These are phyloP conservation scores for Calonectria ilicicola DNA, from an alignment of 2,329 filamentous ascomycete genomes.

Conservation along the genomic window DNA sequence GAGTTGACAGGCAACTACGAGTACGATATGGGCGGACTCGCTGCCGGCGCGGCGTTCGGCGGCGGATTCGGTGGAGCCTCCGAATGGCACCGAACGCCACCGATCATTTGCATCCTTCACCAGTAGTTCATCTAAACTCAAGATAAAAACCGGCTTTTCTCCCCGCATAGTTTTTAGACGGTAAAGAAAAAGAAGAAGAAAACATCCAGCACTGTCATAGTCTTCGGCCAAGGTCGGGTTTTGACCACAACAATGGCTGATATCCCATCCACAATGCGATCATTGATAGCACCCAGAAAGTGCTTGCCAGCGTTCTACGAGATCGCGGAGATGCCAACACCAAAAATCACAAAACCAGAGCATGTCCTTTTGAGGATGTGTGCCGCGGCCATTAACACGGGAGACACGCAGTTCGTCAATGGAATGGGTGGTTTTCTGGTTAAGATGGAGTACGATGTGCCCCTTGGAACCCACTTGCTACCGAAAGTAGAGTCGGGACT, in stretches of 20 bases:
- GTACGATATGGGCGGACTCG: background rate
- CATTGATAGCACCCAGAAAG: constrained; percentile 55
- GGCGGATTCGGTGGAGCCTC: constrained; percentile 29
- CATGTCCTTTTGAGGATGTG: constrained; percentile 58
- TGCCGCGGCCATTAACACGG: constrained; percentile 50
- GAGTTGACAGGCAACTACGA: background rate
- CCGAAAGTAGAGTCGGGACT: background rate
- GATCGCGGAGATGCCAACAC: constrained; percentile 56
- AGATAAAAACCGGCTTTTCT: constrained; percentile 28
- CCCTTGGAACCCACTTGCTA: background rate
- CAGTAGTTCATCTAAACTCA: background rate
- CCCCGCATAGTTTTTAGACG: no score
- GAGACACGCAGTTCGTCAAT: constrained; percentile 48
- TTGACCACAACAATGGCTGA: constrained; percentile 39
- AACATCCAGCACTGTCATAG: no score
- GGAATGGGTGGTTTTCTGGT: constrained; percentile 42
- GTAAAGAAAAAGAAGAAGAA: no score
- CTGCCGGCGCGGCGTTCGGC: constrained; percentile 38
- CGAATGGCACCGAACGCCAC: constrained; percentile 28
- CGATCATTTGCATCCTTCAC: constrained; percentile 34
- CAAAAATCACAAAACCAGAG: constrained; percentile 55
- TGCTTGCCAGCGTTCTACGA: constrained; percentile 53
- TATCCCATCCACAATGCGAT: constrained; percentile 56
- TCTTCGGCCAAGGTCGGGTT: no score
- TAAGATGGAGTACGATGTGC: constrained; percentile 41